phyloP scores from a whole-genome alignment of 768 basidiomycete genomes.

The Kwoniella sp. region DNA sequence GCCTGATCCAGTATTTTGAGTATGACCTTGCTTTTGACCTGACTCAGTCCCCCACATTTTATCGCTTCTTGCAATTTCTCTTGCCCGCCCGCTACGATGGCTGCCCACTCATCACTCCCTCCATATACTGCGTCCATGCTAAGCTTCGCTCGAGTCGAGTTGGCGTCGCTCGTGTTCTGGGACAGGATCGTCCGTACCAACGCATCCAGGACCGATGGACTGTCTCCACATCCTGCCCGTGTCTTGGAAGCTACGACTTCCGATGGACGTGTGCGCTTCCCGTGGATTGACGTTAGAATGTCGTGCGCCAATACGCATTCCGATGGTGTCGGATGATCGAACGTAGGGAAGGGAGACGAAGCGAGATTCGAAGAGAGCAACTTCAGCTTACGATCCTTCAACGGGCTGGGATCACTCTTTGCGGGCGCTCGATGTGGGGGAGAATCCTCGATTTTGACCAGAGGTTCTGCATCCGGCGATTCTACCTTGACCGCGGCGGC shows the following conservation, averaged over 20 bases:
- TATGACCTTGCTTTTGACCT: slow-evolving; percentile 48
- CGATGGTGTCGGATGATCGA: slow-evolving; percentile 36
- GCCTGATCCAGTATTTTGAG: slow-evolving; percentile 47
- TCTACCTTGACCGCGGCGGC: slow-evolving; percentile 1
- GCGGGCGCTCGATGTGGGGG: background rate
- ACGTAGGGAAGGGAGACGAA: slow-evolving; percentile 41
- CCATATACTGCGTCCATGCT: slow-evolving; percentile 48
- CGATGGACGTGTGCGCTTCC: slow-evolving; percentile 23
- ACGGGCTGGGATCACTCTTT: background rate
- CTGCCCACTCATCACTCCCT: slow-evolving; percentile 48
- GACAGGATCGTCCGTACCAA: slow-evolving; percentile 49
- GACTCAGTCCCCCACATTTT: slow-evolving; percentile 46
- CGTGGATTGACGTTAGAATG: slow-evolving; percentile 40
- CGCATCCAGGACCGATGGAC: slow-evolving; percentile 48
- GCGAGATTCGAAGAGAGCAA: slow-evolving; percentile 11
- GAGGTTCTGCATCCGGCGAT: background rate
- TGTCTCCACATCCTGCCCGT: slow-evolving; percentile 48
- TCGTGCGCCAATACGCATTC: slow-evolving; percentile 42
- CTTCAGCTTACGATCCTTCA: slow-evolving; percentile 15
- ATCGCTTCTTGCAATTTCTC: slow-evolving; percentile 47
- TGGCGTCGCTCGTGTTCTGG: slow-evolving; percentile 44
- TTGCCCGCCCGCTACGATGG: slow-evolving; percentile 37
- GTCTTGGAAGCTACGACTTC: slow-evolving; percentile 36
- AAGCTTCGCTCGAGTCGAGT: slow-evolving; percentile 44
- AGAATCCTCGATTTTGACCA: slow-evolving; percentile 1